These are phyloP conservation scores for Acidiella bohemica DNA, from an alignment of 495 filamentous ascomycete species.

Conservation along the genomic window DNA sequence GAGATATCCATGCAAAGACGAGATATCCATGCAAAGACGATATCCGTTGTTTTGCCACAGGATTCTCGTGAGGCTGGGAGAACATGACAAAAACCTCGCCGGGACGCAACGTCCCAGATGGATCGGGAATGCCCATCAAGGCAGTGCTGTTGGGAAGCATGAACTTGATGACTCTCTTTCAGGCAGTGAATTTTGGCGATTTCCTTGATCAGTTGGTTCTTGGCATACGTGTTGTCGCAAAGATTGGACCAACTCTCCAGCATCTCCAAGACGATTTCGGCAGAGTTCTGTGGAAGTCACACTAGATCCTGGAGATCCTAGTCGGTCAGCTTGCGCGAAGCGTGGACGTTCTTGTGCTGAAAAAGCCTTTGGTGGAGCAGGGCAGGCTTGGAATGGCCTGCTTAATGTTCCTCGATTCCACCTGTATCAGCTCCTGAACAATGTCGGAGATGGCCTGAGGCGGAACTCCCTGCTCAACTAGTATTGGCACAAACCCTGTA, in stretches of 20 bases:
- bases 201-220: constrained; percentile 42
- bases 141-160: constrained; percentile 65
- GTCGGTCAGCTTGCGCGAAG: background rate
- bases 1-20: constrained; percentile 43
- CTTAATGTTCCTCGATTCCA: constrained; percentile 44
- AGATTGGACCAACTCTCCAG: constrained; percentile 19
- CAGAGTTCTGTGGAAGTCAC: background rate
- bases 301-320: background rate
- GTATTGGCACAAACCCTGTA: constrained; percentile 62
- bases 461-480: constrained; percentile 51
- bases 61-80: constrained; percentile 49
- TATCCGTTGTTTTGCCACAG: no score
- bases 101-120: constrained; percentile 51
- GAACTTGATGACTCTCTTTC: constrained; percentile 59
- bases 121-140: constrained; percentile 72
- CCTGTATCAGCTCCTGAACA: constrained; percentile 43
- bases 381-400: constrained; percentile 15
- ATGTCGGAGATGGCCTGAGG: constrained; percentile 42
- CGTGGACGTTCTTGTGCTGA: background rate
- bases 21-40: constrained; percentile 44
- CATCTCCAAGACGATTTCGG: constrained; percentile 1
- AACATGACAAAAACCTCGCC: constrained; percentile 72
- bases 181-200: constrained; percentile 44
- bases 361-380: constrained; percentile 5
- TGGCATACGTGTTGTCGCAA: constrained; percentile 38